Base-by-base conservation (phyloP, 192 early-diverging fungal genomes). In the Mortierella antarctica region DNA sequence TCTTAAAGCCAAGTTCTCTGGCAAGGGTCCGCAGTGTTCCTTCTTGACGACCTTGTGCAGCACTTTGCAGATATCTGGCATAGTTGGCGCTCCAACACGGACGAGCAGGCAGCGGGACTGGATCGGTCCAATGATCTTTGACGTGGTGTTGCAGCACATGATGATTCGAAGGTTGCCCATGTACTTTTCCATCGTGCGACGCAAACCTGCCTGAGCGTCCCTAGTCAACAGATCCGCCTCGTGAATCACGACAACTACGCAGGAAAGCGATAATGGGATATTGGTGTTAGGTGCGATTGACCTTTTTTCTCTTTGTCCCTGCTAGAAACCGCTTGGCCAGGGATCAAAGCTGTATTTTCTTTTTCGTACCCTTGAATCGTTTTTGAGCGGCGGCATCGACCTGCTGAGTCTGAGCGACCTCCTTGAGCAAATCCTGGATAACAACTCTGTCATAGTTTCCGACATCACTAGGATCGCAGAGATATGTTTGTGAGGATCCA, bases 111-210 rank as follows among this genome's bases (percentile, higher is more conserved):
- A 99, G 62, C 98, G 88, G 67, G 94, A 95, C 53, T 95, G 91
- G 64, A 99, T 94, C 2, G 98, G 97, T 20, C 88, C 74, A 76
- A 99, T 97, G 77, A 99, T 96, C 82, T 94, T 96, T 51, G 91
- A 92, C 1, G 95, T 95, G 20, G 90, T 91, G 59, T 93, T 96
- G 68, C 93, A 93, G 83, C 96, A 98, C 67, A 99, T 78, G 68
- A 99, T 96, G 48, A 99, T 85, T 21, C 98, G 92, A 63, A 98
- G 84, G 82, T 96, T 98, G 62, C 74, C 77, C 89, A 95, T 95
- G 82, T 99, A 99, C 86, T 98, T 99, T 84, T 99, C 98, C 98
- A 99, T 99, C 4, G 98, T 99, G n/a, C 98, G 88, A 63, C 98
- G 91, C 63, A 99, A 89, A 31, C 93, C 97, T 44, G 96, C 92